Percentiles rank a stretch among this genome's conserved stretches.
These are phyloP conservation scores for Gyrodon lividus DNA, from an alignment of 768 basidiomycete genomes.

Conservation along the genomic window DNA sequence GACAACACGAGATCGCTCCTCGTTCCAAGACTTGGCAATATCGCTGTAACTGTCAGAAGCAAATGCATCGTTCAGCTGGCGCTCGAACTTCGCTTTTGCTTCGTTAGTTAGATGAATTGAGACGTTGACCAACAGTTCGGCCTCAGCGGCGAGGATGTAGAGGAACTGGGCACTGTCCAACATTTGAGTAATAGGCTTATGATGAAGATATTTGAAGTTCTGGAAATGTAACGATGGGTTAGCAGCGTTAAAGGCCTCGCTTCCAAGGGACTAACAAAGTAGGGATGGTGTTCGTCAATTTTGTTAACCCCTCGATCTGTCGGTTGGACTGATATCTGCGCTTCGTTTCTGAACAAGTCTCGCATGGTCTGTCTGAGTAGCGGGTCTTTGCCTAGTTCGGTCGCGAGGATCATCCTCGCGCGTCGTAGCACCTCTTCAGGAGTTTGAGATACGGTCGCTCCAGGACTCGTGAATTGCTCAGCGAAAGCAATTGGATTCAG, in stretches of 20 bases:
- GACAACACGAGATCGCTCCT: conserved; percentile 73
- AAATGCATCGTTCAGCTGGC: conserved; percentile 77
- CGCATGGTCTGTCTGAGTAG: conserved; percentile 78
- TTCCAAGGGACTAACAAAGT: conserved; percentile 51
- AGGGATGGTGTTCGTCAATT: conserved; percentile 71
- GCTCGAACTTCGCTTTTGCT: conserved; percentile 65
- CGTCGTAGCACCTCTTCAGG: conserved; percentile 69
- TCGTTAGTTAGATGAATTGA: conserved; percentile 64
- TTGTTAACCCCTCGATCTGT: conserved; percentile 84
- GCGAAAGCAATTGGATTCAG: conserved; percentile 77
- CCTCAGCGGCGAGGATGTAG: conserved; percentile 86
- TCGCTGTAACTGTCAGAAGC: conserved; percentile 83
- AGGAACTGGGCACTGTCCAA: conserved; percentile 76
- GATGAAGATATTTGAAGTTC: conserved; percentile 92
- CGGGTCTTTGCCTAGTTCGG: conserved; percentile 93
- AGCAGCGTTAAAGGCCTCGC: background rate
- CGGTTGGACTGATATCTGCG: conserved; percentile 74
- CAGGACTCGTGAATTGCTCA: conserved; percentile 79
- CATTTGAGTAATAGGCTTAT: conserved; percentile 75
- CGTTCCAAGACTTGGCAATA: conserved; percentile 89
- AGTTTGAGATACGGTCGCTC: conserved; percentile 53
- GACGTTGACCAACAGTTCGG: conserved; percentile 82
- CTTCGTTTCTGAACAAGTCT: conserved; percentile 69
- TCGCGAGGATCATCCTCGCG: conserved; percentile 81
- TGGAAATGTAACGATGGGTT: conserved; percentile 30